Evolutionary conservation across 192 early-diverging fungal species (phyloP), one percentile per base, ranked within the genome.

Genomic region (Coemansia sp.): DNA sequence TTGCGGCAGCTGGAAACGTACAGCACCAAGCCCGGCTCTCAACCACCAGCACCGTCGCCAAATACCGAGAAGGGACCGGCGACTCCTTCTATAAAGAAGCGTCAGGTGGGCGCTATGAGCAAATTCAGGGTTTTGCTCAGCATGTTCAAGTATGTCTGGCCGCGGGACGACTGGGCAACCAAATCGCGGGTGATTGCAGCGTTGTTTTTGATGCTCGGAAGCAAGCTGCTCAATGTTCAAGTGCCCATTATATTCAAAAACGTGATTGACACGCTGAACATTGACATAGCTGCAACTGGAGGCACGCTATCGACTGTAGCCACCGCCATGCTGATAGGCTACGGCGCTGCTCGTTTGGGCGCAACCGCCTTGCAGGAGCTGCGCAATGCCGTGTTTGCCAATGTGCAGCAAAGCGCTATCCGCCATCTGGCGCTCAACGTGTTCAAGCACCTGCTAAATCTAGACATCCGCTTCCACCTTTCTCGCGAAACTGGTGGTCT

Each of bases 231-330:
- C 28, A 97, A 93, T 56, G 93, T 99, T 0, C 91, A 91, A 62
- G 93, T 99, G 31, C 97, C 97, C 0, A 88, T 95, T 43, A 85
- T 90, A 57, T 99, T 99, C 81, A 99, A 98, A 72, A 68, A 89
- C 48, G 83, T 91, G 32, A 85, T 99, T 30, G 96, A 99, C 57
- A 82, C 82, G 17, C 79, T 99, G 31, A 93, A 84, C 41, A 80
- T 87, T 28, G 79, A 87, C 23, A 37, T 80, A 28, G 76, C 80
- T 7, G 66, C 85, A 9, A 78, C 79, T 12, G 80, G 84, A 23
- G 79, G 80, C 11, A 87, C 87, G 6, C 71, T 94, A 39, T 63
- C 86, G 43, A 84, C 87, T 5, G 81, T 96, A 11, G 90, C 86
- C 20, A 94, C 93, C n/a, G 87, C 93, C n/a, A 85, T 89, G 60